These are phyloP conservation scores for Barnettozyma vustinii DNA, from an alignment of 805 yeast species.

Conservation along the genomic window DNA sequence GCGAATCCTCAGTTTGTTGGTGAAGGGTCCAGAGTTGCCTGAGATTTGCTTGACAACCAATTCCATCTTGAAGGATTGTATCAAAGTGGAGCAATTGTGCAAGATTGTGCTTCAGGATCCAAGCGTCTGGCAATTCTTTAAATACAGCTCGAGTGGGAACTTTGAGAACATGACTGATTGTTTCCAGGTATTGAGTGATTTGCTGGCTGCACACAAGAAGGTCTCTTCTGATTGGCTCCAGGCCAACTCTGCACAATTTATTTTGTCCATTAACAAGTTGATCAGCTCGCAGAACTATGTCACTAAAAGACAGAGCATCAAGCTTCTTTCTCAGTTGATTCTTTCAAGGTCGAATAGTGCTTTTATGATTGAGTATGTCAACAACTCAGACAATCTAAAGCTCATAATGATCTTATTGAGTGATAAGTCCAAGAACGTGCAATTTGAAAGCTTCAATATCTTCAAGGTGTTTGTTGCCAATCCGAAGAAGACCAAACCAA, in stretches of 20 bases:
- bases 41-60: conserved; percentile 75
- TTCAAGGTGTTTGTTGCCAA: conserved; percentile 96
- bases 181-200: conserved; percentile 67
- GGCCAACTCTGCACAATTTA: conserved; percentile 52
- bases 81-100: conserved; percentile 69
- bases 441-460: conserved; percentile 85
- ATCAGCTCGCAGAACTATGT: conserved; percentile 81
- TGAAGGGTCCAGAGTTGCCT: conserved; percentile 67
- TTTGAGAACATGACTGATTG: conserved; percentile 92
- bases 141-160: conserved; percentile 64
- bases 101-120: conserved; percentile 53
- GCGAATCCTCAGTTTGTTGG: conserved; percentile 53
- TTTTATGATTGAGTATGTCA: conserved; percentile 73
- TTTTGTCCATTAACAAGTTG: conserved; percentile 56
- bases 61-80: conserved; percentile 75
- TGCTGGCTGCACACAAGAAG: conserved; percentile 64
- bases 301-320: conserved; percentile 84
- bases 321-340: conserved; percentile 66
- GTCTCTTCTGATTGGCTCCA: conserved; percentile 65
- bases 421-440: conserved; percentile 86
- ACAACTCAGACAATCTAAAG: conserved; percentile 77
- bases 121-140: conserved; percentile 77
- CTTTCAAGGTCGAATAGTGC: conserved; percentile 63
- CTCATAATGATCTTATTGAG: conserved; percentile 79
- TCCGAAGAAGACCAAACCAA: conserved; percentile 79